These are phyloP conservation scores for Didymella exigua DNA, from an alignment of 2,329 filamentous ascomycete genomes.

Conservation along the genomic window DNA sequence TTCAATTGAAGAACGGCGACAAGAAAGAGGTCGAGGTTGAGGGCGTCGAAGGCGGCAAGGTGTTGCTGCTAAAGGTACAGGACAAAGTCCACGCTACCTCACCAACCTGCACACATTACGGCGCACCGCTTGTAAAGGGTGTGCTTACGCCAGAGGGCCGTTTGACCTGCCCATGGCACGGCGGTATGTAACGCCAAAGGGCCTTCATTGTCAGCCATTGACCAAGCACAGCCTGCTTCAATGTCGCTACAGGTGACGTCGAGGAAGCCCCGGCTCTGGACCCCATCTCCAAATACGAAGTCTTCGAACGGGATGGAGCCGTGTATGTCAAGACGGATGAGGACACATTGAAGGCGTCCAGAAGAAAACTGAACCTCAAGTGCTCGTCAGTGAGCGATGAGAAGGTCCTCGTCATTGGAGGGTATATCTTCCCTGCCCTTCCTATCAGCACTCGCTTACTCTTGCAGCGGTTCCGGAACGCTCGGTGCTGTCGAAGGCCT, in stretches of 20 bases:
- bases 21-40: constrained; percentile 92
- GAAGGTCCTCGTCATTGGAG: constrained; percentile 75
- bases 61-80: constrained; percentile 80
- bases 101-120: constrained; percentile 87
- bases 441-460: constrained; percentile 9
- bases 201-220: constrained; percentile 10
- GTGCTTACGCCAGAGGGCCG: constrained; percentile 81
- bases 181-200: constrained; percentile 62
- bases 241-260: constrained; percentile 84
- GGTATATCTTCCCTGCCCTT: constrained; percentile 15
- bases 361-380: constrained; percentile 74
- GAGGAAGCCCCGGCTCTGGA: constrained; percentile 94
- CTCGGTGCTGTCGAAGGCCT: constrained; percentile 83
- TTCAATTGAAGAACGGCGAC: constrained; percentile 77
- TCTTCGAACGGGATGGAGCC: constrained; percentile 78
- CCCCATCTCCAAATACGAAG: constrained; percentile 79
- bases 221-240: constrained; percentile 78
- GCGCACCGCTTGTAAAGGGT: constrained; percentile 85
- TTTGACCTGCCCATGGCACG: constrained; percentile 95
- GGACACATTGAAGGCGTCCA: constrained; percentile 74
- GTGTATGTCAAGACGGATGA: constrained; percentile 86
- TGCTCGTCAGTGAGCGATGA: constrained; percentile 65
- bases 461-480: constrained; percentile 73
- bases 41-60: constrained; percentile 82
- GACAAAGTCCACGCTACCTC: constrained; percentile 80